A percentile compares a stretch with the other conserved stretches of the same genome.
These are phyloP conservation scores for Macrophomina phaseolina DNA, from an alignment of 2,329 filamentous ascomycete species.

Conservation along the genomic window DNA sequence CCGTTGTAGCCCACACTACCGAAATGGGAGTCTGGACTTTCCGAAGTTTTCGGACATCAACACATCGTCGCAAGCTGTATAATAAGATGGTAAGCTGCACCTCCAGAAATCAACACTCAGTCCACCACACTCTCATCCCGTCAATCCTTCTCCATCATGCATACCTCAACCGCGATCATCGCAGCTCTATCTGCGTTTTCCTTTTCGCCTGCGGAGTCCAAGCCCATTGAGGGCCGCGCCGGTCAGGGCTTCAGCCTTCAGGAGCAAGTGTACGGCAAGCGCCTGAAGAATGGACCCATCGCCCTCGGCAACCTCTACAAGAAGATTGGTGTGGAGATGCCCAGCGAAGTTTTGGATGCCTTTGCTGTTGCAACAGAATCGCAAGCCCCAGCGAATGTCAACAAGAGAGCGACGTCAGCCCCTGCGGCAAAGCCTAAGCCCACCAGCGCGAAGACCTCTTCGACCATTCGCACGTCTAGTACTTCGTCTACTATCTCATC, in stretches of 20 bases:
- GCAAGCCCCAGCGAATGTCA: neutral
- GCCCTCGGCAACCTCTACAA: slow-evolving; percentile 11
- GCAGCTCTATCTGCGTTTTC: slow-evolving; percentile 16
- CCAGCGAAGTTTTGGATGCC: neutral
- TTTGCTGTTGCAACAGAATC: slow-evolving; percentile 2
- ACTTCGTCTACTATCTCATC: neutral
- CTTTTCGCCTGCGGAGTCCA: neutral
- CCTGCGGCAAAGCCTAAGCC: slow-evolving; percentile 1
- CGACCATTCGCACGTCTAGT: neutral
- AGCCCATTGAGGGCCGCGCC: neutral
- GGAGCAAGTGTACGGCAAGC: slow-evolving; percentile 8
- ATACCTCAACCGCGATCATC: neutral
- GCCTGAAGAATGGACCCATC: slow-evolving; percentile 11
- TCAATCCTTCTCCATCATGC: neutral
- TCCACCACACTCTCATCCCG: neutral
- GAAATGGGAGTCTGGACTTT: neutral
- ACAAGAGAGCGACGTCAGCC: neutral
- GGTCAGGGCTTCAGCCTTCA: neutral
- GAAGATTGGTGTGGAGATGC: slow-evolving; percentile 6
- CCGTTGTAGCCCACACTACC: neutral
- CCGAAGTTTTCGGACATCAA: neutral
- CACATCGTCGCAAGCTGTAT: neutral
- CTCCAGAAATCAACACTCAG: neutral
- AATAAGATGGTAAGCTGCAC: slow-evolving; percentile 5
- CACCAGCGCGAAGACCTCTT: neutral